These are phyloP conservation scores for Leersia perrieri DNA, from an alignment of 176 grass and related monocot species.

Conservation along the genomic window DNA sequence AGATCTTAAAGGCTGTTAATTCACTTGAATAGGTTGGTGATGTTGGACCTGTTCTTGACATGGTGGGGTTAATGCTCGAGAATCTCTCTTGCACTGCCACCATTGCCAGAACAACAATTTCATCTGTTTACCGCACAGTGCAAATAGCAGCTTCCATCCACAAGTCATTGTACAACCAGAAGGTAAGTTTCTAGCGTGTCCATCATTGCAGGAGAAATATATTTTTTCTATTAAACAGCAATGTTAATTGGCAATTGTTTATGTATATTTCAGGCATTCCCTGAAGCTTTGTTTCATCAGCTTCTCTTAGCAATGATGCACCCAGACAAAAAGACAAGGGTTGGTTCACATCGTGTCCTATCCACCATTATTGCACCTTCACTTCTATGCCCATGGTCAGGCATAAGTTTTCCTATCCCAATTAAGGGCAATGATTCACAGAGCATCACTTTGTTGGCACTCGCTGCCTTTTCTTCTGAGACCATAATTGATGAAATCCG, in stretches of 20 bases:
- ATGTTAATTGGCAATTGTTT: slow-evolving; percentile 22
- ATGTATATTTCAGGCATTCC: slow-evolving; percentile 65
- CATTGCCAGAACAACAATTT: slow-evolving; percentile 67
- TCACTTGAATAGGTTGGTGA: slow-evolving; percentile 77
- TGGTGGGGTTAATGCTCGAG: slow-evolving; percentile 80
- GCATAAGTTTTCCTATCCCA: slow-evolving; percentile 57
- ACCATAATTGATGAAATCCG: slow-evolving; percentile 32
- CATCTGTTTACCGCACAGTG: slow-evolving; percentile 77
- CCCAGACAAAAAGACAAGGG: slow-evolving; percentile 78
- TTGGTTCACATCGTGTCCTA: slow-evolving; percentile 85
- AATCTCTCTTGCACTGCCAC: slow-evolving; percentile 67
- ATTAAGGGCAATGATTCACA: slow-evolving; percentile 46
- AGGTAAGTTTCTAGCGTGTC: slow-evolving; percentile 52
- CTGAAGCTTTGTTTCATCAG: slow-evolving; percentile 94
- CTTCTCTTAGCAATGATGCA: slow-evolving; percentile 91
- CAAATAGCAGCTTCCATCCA: slow-evolving; percentile 74
- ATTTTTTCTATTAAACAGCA: slow-evolving; percentile 22
- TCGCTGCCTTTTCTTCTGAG: slow-evolving; percentile 71
- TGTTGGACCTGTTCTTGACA: slow-evolving; percentile 92
- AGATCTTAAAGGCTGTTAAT: slow-evolving; percentile 21
- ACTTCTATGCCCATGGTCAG: slow-evolving; percentile 70
- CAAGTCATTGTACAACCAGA: slow-evolving; percentile 78
- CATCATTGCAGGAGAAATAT: slow-evolving; percentile 12
- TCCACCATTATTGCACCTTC: slow-evolving; percentile 64
- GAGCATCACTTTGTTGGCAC: slow-evolving; percentile 58